Percentiles rank a stretch among this genome's conserved stretches.
Evolutionary conservation across 2,329 filamentous ascomycete genomes (phyloP).

Genomic region (Diaporthe velutina): DNA sequence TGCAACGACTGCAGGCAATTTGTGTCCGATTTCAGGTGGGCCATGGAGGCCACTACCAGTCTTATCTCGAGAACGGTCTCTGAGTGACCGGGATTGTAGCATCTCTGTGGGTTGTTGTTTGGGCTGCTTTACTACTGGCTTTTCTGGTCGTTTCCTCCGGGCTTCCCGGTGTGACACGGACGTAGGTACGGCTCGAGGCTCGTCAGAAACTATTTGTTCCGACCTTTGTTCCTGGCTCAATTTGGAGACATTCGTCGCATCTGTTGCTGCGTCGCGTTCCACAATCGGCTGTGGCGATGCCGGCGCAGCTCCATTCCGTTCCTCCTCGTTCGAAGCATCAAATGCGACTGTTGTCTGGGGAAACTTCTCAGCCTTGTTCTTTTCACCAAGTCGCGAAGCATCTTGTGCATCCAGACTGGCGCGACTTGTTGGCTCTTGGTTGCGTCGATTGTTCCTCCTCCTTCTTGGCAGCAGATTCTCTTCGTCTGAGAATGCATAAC

Average conservation of each 20-base stretch:
- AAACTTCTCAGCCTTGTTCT: not conserved
- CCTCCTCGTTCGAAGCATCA: not conserved
- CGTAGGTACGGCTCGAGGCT: not conserved
- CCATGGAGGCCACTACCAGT: not conserved
- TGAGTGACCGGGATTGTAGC: not conserved
- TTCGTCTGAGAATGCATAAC: slow-evolving; percentile 53
- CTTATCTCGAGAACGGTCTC: not conserved
- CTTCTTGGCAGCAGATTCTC: slow-evolving; percentile 46
- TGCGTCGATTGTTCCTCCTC: not conserved
- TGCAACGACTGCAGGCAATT: not conserved
- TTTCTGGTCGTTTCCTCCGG: not conserved
- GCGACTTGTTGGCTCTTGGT: not conserved
- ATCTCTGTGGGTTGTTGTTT: not conserved
- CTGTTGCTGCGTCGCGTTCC: not conserved
- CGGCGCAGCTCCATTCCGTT: not conserved
- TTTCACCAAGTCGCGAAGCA: not conserved
- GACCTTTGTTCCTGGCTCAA: not conserved
- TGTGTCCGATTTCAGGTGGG: not conserved
- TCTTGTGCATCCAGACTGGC: slow-evolving; percentile 16
- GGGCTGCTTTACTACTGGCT: not conserved
- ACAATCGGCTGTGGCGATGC: not conserved
- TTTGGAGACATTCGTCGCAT: not conserved
- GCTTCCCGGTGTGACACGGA: not conserved
- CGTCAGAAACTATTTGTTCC: not conserved
- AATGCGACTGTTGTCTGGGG: not conserved